A percentile compares a stretch with the other conserved stretches of the same genome.
phyloP scores from a whole-genome alignment of 176 grass and related monocot genomes.

The Cymbopogon citratus region DNA sequence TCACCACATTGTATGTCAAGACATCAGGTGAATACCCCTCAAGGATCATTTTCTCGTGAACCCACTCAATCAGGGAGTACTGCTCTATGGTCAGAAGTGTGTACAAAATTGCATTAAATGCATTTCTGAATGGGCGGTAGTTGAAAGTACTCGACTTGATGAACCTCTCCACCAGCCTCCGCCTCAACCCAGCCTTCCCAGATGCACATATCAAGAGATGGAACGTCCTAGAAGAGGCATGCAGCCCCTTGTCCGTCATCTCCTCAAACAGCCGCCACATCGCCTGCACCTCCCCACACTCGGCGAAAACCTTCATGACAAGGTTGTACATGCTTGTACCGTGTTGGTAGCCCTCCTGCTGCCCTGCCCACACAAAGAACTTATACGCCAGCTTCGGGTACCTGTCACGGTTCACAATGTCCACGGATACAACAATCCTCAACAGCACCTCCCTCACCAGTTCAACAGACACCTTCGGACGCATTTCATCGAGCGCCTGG shows the following conservation, averaged over 20 bases:
- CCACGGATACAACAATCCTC: slow-evolving; percentile 47
- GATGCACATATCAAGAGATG: slow-evolving; percentile 73
- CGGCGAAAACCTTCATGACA: slow-evolving; percentile 69
- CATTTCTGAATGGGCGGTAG: slow-evolving; percentile 68
- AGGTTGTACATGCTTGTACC: slow-evolving; percentile 64
- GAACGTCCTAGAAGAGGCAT: slow-evolving; percentile 65
- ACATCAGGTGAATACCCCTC: slow-evolving; percentile 71
- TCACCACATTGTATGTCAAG: slow-evolving; percentile 84
- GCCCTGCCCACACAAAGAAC: slow-evolving; percentile 78
- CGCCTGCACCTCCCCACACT: slow-evolving; percentile 77
- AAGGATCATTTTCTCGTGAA: slow-evolving; percentile 71
- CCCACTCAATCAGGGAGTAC: slow-evolving; percentile 78
- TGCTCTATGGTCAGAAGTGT: slow-evolving; percentile 69
- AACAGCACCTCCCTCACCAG: slow-evolving; percentile 70
- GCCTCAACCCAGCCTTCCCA: slow-evolving; percentile 58
- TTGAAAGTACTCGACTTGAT: slow-evolving; percentile 71
- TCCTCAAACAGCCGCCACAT: slow-evolving; percentile 85
- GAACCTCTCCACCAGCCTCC: slow-evolving; percentile 72
- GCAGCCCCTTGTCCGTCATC: slow-evolving; percentile 63
- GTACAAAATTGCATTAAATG: slow-evolving; percentile 83
- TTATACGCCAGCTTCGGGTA: slow-evolving; percentile 75
- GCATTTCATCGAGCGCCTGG: slow-evolving; percentile 74
- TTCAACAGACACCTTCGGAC: slow-evolving; percentile 37
- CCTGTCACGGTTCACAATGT: slow-evolving; percentile 42
- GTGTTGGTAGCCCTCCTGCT: slow-evolving; percentile 60